Base-by-base conservation (phyloP, 1,284 basidiomycete genomes). In the Uromyces viciae-fabae region DNA sequence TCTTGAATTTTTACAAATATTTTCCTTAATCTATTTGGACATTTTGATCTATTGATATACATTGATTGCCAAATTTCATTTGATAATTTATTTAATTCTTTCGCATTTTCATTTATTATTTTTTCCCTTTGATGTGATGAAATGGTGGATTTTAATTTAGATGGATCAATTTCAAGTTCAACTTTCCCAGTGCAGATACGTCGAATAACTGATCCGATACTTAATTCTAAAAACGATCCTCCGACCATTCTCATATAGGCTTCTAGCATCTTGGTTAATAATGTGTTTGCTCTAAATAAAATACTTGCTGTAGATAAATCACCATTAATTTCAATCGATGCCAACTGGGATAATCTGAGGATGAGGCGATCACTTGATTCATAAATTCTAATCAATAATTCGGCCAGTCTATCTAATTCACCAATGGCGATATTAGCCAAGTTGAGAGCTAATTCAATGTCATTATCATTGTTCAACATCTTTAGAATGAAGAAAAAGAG, bases 341-440 rank as follows among this genome's bases (percentile, higher is more conserved):
- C 40, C 84, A 82, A 5, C 86, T 85, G 2, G 85, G 86, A 56
- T 14, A 80, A 52, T 49, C 54, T 64, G 3, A 49, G 38, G 38
- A 80, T 33, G 5, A 80, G 82, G 89, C 89, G 82, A 89, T 89
- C 76, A 88, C 87, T 4, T 87, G 85, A 9, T 88, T 88, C 38
- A 85, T 85, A 11, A 88, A 88, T 81, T 92, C 90, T 62, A 90
- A 88, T 36, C 90, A 91, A 52, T 89, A 89, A 46, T 60, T n/a
- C 73, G n/a, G 69, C 83, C 82, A 38, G 82, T 73, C 19, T 83
- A 80, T 31, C 84, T 75, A 8, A 86, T 86, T 71, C 85, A 84
- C 25, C 90, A 85, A 25, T 87, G 84, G 75, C 91, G 88, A 68
- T 93, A 87, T 83, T 91, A 90, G 69, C 92, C 90, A 86, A 90